phyloP scores from a whole-genome alignment of 2,329 filamentous ascomycete species.

The Fusarium sp. region DNA sequence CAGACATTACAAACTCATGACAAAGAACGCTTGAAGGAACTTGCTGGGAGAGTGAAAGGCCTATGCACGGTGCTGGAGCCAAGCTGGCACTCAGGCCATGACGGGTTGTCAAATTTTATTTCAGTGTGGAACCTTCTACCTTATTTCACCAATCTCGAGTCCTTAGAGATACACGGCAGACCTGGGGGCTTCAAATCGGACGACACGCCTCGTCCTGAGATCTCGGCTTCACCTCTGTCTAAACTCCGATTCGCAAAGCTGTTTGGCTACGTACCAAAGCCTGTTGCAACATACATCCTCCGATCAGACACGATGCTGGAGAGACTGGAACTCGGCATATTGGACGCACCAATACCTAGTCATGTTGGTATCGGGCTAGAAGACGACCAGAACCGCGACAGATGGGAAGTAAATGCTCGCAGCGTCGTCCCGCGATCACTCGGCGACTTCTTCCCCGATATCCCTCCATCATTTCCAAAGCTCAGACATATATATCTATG shows the following conservation, averaged over 20 bases:
- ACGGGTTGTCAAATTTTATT: rapidly evolving
- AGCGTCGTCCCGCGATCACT: constrained; percentile 23
- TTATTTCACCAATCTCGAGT: constrained; percentile 27
- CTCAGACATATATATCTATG: constrained; percentile 20
- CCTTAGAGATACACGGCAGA: constrained; percentile 26
- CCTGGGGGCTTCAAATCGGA: rapidly evolving
- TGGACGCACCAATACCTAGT: constrained; percentile 10
- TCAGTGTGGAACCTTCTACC: constrained; percentile 26
- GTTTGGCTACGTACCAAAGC: constrained; percentile 23
- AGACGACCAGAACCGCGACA: neutral
- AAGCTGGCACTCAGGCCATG: neutral
- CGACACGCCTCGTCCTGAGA: neutral
- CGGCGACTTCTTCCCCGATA: neutral
- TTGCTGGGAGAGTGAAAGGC: constrained; percentile 16
- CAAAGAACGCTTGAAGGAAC: neutral
- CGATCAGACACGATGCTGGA: constrained; percentile 8
- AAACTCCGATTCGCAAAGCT: constrained; percentile 29
- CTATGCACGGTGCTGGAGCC: constrained; percentile 26
- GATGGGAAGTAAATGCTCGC: rapidly evolving
- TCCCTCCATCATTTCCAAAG: neutral
- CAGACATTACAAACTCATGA: neutral
- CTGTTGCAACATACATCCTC: constrained; percentile 14
- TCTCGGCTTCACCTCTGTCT: neutral
- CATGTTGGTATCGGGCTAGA: neutral
- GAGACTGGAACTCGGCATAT: constrained; percentile 31